Evolutionary conservation across 352 stramenopile species (phyloP).

Genomic region (Phytophthora crassamura): DNA sequence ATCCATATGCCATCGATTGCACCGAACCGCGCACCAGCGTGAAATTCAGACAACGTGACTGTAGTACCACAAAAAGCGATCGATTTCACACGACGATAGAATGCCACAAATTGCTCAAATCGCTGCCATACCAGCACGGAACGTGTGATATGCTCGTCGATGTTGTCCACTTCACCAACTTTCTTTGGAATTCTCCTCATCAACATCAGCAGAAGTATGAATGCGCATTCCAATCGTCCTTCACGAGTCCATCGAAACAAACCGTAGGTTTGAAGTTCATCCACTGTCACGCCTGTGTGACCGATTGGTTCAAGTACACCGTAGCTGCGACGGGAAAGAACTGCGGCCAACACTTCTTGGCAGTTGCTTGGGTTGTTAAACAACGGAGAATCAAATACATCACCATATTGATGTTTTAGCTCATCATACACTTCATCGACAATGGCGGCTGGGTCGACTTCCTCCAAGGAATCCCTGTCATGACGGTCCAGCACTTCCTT

Average conservation of each 20-base stretch:
- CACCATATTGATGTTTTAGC: background rate
- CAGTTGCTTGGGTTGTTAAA: background rate
- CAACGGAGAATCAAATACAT: background rate
- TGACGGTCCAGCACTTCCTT: too few species aligned
- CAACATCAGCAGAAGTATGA: constrained; percentile 24
- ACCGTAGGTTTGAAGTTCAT: constrained; percentile 21
- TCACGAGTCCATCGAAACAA: constrained; percentile 25
- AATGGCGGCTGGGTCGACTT: background rate
- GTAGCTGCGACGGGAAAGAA: constrained; percentile 5
- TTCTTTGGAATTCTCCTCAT: constrained; percentile 1
- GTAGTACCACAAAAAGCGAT: constrained; percentile 21
- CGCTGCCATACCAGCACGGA: constrained; percentile 14
- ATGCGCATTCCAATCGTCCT: constrained; percentile 21
- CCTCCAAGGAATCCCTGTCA: background rate
- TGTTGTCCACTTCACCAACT: background rate
- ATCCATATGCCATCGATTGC: background rate
- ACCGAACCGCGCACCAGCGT: too few species aligned
- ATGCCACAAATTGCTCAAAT: constrained; percentile 30
- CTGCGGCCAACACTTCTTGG: background rate
- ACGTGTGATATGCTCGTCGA: constrained; percentile 17
- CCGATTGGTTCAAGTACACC: background rate
- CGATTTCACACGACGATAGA: too few species aligned
- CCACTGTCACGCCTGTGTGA: too few species aligned
- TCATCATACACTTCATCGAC: background rate
- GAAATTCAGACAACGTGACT: constrained; percentile 16